Base-by-base conservation (phyloP, 2,329 filamentous ascomycete species). In the Aotearoamyces nothofagi region DNA sequence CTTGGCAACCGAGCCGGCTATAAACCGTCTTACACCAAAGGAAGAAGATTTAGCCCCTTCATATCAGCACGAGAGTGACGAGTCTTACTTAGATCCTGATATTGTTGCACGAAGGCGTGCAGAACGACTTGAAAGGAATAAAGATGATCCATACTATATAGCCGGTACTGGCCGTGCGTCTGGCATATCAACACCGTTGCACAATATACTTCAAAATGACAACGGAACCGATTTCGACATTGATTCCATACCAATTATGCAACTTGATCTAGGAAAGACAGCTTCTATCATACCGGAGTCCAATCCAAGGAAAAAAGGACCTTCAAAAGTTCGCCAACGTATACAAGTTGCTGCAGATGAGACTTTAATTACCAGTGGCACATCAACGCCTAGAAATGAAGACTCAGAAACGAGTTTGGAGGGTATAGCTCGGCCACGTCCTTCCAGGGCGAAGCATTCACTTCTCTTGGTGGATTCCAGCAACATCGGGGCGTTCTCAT, bases 81-180 rank as follows among this genome's bases (percentile, higher is more conserved):
- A 86, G 17, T 66, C 60, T 25, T 78, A 78, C 39, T 53, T 78
- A 2, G 79, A 87, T 36, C 61, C 76, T 1, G 77, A 83, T 41
- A 81, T 82, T 26, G 50, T 81, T 23, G 78, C 80, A 4, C 66
- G 74, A 37, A 69, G 80, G 37, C 80, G 76, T 42, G 71, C 76
- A 4, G 82, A 93, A 46, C 69, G 86, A 8, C 57, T 66, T 32
- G 84, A 92, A 47, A 70, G 83, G 32, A 82, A 93, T 51, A 79
- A 69, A 41, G 87, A 96, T 46, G 90, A 98, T 44, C 90, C 90
- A 1, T 98, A 93, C 51, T 98, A 98, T 47, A 96, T 98, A 45
- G 62, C 61, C 14, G 54, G 57, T 5, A 56, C 56, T 20, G 61
- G 60, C 15, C 58, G 55, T 23, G 54, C 57, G 1, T 71, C 69